Evolutionary conservation across 202 grass and related monocot genomes (phyloP).

Genomic region (Carex arenaria): DNA sequence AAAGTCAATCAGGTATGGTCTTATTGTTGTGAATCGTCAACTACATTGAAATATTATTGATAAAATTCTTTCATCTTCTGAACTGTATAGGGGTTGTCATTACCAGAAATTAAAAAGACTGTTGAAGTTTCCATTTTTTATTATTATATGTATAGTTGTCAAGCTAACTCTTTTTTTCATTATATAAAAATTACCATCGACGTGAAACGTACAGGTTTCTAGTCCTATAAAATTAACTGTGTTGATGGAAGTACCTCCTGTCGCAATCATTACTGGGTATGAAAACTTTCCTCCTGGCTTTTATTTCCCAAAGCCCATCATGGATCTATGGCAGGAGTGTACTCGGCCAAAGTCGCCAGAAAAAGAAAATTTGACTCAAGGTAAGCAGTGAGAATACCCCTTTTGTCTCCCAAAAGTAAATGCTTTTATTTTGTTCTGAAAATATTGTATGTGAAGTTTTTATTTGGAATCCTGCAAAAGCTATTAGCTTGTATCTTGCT

Average conservation of each 20-base stretch:
- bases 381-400: conserved; percentile 28
- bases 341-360: conserved; percentile 30
- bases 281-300: conserved; percentile 33
- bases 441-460: not conserved
- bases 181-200: not conserved
- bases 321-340: conserved; percentile 63
- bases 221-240: conserved; percentile 33
- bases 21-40: not conserved
- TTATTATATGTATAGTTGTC: not conserved
- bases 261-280: conserved; percentile 47
- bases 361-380: conserved; percentile 38
- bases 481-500: conserved; percentile 12
- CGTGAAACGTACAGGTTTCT: conserved; percentile 44
- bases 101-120: not conserved
- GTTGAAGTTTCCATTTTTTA: not conserved
- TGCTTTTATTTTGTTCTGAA: not conserved
- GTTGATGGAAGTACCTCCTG: conserved; percentile 60
- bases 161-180: not conserved
- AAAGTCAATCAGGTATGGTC: conserved; percentile 53
- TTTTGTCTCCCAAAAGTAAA: not conserved
- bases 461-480: conserved; percentile 19
- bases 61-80: not conserved
- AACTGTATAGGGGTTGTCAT: not conserved
- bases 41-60: not conserved
- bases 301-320: conserved; percentile 58